These are phyloP conservation scores for Naganishia onofrii DNA, from an alignment of 768 basidiomycete species.

Conservation along the genomic window DNA sequence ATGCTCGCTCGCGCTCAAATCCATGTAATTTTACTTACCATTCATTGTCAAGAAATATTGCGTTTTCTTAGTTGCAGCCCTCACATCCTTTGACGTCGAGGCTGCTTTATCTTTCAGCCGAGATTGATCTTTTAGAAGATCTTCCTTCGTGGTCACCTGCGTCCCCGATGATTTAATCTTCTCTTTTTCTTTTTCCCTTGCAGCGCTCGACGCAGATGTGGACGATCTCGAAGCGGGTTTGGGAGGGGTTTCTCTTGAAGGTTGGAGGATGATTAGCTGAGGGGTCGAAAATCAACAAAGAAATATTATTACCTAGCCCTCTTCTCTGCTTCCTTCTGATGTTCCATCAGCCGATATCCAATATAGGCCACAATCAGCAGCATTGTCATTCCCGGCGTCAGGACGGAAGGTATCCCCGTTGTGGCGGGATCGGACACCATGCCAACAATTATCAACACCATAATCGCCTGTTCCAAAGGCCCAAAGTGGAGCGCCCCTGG, in stretches of 20 bases:
- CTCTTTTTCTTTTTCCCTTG: constrained; percentile 25
- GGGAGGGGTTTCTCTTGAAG: constrained; percentile 30
- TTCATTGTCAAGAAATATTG: constrained; percentile 53
- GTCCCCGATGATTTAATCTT: constrained; percentile 11
- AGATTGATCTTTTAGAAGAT: constrained; percentile 26
- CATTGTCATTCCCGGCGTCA: constrained; percentile 47
- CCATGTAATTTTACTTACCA: constrained; percentile 3
- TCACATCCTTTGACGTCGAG: constrained; percentile 26
- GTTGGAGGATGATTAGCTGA: too few species aligned
- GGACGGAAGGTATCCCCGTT: constrained; percentile 33
- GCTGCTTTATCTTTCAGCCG: constrained; percentile 27
- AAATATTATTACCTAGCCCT: background rate
- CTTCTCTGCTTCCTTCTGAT: constrained; percentile 42
- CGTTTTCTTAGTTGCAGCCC: constrained; percentile 36
- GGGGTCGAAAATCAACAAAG: background rate
- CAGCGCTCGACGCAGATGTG: constrained; percentile 31
- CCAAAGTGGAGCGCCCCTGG: constrained; percentile 42
- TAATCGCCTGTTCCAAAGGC: constrained; percentile 45
- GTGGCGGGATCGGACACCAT: constrained; percentile 33
- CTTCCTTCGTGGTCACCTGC: constrained; percentile 26
- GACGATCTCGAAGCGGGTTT: constrained; percentile 35
- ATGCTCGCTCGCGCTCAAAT: background rate
- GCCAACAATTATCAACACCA: constrained; percentile 44
- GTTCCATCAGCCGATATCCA: constrained; percentile 44
- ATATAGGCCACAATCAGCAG: constrained; percentile 46